Evolutionary conservation across 345 rosid species (phyloP), one percentile per base, ranked within the genome.

Genomic region (Laguncularia racemosa): DNA sequence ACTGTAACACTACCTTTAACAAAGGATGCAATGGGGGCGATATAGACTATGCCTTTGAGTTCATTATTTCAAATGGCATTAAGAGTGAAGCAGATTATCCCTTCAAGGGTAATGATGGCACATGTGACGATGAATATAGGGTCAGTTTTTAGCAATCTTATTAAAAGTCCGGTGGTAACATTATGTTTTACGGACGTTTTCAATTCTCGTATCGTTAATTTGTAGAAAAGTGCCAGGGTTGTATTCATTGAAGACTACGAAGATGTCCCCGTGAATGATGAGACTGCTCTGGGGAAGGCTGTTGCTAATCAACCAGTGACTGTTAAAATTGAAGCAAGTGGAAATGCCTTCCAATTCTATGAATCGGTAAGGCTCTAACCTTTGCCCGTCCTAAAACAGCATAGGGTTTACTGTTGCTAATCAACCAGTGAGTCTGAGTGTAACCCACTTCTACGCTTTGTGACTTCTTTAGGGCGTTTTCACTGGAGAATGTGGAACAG

Each of bases 291-390:
- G 76, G 60, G 77, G 71, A 86, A 74, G 67, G 99, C 99, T 0
- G 83, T 86, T 52, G 84, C 90, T 33, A 67, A 78, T 17, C 99
- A 93, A 63, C 99, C 99, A 0, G 59, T 93, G 12, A 78, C 86
- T 47, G 85, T 87, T 14, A 91, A 95, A 57, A 89, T 93, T 40
- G 97, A 93, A 74, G 96, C 78, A 0, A 84, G 88, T 55, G 95
- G 99, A 63, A 76, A 88, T 44, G 84, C 55, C 3, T 93, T 89
- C 73, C 95, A 89, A 71, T 66, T 89, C 13, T 93, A 93, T 58
- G n/a, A 59, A 3, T 84, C 97, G 70, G 95, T 87, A 80, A 64
- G 40, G 19, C 16, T 20, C 46, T 56, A n/a, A 46, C 13, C 59
- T 4, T 0, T 5, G 4, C 40, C 11, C 28, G 3, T 23, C 5